Base-by-base conservation (phyloP, 345 rosid genomes). In the Alliaria petiolata region DNA sequence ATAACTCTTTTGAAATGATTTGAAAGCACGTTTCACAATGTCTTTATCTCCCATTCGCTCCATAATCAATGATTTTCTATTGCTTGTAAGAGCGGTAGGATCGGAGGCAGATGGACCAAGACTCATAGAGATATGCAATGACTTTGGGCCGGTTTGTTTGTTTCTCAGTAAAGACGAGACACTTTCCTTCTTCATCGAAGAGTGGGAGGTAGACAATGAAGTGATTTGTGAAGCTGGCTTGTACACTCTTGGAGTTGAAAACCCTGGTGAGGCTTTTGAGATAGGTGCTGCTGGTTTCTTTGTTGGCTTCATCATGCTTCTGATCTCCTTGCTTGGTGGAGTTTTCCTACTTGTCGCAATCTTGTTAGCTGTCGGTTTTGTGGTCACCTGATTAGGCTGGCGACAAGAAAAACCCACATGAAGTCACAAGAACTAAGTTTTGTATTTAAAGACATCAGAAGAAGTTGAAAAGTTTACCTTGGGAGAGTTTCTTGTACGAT, bases 41-140 rank as follows among this genome's bases (percentile, higher is more conserved):
- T 95, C 97, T 80, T 95, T 95, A 76, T 95, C 96, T n/a, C 89
- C 91, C 96, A 91, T 91, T 78, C 78, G 84, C 79, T 91, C 99
- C 96, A 87, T 91, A 36, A 95, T 83, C 70, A 87, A 70, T 50
- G 96, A 84, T 50, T 84, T 86, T 72, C 92, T 85, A 13, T 81
- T 66, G 36, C 78, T 69, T 17, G 85, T 40, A 44, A 49, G 54
- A 69, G 86, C 67, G 60, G 80, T 54, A 47, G 70, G 74, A 75
- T 64, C 81, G 22, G 86, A 78, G 56, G 67, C 65, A 31, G 85
- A 67, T 34, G 87, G 72, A 25, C 78, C 89, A 57, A 84, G 55
- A 75, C 75, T 85, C 72, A 87, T 75, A 65, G 98, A 88, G 77
- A 82, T 76, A 71, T 87, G 91, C 84, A 89, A 82, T 62, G 96